Conservation (phyloP, 23 red algal genomes). For the Rhodosorus marinus region DNA sequence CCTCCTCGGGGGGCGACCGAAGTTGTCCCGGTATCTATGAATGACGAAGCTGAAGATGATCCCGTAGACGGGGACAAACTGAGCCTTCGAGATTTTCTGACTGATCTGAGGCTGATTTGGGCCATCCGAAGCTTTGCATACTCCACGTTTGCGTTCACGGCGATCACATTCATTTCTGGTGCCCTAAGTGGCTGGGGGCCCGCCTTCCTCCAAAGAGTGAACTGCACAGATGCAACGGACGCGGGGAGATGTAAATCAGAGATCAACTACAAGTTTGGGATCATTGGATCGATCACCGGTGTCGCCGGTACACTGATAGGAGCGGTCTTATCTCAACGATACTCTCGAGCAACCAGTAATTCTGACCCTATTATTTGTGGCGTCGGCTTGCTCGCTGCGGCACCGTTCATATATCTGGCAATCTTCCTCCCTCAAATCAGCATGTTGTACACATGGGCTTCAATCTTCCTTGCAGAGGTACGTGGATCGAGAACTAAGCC, state of each 20-base stretch:
- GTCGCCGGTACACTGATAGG: conserved; percentile 34
- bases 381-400: conserved; percentile 19
- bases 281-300: conserved; percentile 34
- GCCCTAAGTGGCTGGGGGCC: conserved; percentile 63
- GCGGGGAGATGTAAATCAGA: conserved; percentile 25
- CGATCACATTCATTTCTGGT: conserved; percentile 53
- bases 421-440: not conserved
- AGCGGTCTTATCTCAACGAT: conserved; percentile 16
- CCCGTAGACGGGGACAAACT: not conserved
- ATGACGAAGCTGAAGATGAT: not conserved
- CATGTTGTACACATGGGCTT: not conserved
- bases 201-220: conserved; percentile 49
- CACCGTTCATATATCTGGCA: conserved; percentile 40
- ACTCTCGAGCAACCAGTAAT: conserved; percentile 8
- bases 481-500: too few relatives aligned
- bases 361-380: conserved; percentile 37
- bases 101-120: conserved; percentile 8
- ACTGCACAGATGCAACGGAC: conserved; percentile 9
- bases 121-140: conserved; percentile 24
- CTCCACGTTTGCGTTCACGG: conserved; percentile 33
- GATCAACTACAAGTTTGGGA: conserved; percentile 49
- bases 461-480: not conserved
- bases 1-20: conserved; percentile 37
- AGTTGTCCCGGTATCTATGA: not conserved
- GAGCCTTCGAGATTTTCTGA: not conserved